These are phyloP conservation scores for Phenoliferia sp. DNA, from an alignment of 1,284 basidiomycete species.

Conservation along the genomic window DNA sequence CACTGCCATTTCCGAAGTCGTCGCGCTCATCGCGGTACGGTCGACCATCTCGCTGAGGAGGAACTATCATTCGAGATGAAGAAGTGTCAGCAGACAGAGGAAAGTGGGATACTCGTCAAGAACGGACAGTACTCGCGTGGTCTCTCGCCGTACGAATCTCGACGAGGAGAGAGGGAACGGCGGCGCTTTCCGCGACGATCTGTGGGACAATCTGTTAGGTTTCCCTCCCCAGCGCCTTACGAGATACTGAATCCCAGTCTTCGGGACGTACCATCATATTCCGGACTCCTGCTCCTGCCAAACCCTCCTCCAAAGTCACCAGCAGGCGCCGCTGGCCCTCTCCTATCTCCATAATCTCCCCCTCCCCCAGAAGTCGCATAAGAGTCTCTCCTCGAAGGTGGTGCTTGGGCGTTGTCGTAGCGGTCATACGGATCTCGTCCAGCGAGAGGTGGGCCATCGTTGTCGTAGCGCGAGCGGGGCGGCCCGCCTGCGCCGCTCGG, in stretches of 20 bases:
- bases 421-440: neutral
- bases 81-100: neutral
- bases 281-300: conserved; percentile 1
- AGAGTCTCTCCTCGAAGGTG: neutral
- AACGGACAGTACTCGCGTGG: conserved; percentile 2
- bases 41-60: neutral
- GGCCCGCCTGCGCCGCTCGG: neutral
- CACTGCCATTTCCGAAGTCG: neutral
- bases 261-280: neutral
- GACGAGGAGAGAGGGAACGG: conserved; percentile 14
- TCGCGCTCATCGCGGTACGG: conserved; percentile 4
- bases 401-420: neutral
- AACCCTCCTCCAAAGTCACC: too few species aligned
- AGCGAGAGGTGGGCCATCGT: too few species aligned
- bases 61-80: neutral
- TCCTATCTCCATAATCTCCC: neutral
- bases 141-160: neutral
- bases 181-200: conserved; percentile 14
- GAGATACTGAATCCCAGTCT: neutral
- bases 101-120: neutral
- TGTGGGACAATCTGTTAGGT: too few species aligned
- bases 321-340: neutral
- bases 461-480: too few species aligned
- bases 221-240: neutral
- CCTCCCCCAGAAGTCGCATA: neutral